Evolutionary conservation across 306 rosid genomes (phyloP).

Genomic region (Alnus rubra): DNA sequence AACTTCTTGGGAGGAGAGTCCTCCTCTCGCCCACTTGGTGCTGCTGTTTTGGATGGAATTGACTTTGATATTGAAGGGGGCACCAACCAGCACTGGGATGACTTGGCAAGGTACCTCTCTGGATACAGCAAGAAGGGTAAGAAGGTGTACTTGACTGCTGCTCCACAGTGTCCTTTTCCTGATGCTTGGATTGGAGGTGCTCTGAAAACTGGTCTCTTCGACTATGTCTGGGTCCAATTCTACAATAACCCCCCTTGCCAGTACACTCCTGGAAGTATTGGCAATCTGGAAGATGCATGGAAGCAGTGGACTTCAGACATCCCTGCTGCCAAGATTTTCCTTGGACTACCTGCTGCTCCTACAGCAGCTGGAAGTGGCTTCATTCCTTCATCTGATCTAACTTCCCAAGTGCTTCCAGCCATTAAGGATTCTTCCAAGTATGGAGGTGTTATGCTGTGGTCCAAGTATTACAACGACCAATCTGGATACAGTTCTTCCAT

Average conservation of each 20-base stretch:
- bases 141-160: conserved; percentile 22
- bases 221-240: conserved; percentile 24
- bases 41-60: conserved; percentile 21
- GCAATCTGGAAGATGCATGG: neutral
- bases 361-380: neutral
- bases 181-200: neutral
- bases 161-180: conserved; percentile 21
- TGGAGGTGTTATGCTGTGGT: conserved; percentile 13
- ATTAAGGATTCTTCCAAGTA: neutral
- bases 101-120: neutral
- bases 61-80: conserved; percentile 19
- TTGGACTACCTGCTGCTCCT: neutral
- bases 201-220: conserved; percentile 20
- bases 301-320: neutral
- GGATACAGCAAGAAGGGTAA: conserved; percentile 11
- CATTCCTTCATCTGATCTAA: neutral
- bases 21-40: conserved; percentile 11
- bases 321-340: neutral
- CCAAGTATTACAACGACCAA: neutral
- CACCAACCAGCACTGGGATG: conserved; percentile 14
- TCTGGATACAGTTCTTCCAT: neutral
- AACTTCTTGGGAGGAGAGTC: conserved; percentile 27
- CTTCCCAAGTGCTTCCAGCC: neutral
- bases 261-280: neutral
- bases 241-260: conserved; percentile 12